Conservation (phyloP, 768 basidiomycete genomes). For the Lactifluus pinguis region DNA sequence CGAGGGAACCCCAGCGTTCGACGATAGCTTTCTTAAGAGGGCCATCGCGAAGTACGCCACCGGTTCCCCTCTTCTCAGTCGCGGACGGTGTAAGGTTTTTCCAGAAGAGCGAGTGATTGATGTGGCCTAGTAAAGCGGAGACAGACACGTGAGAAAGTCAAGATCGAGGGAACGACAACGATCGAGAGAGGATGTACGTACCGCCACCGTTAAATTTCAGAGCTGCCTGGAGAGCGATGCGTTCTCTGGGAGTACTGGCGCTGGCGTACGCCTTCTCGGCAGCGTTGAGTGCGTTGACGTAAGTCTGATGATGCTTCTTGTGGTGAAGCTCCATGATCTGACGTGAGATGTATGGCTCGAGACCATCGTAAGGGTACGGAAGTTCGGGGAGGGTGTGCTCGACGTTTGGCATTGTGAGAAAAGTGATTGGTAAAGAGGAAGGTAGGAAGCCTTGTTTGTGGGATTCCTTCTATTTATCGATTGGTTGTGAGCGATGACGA, state of each 20-base stretch:
- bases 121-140: constrained; percentile 48
- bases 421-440: background rate
- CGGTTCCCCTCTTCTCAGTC: constrained; percentile 43
- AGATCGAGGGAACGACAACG: background rate
- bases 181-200: constrained; percentile 27
- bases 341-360: constrained; percentile 86
- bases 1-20: constrained; percentile 57
- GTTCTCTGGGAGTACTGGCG: constrained; percentile 60
- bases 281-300: constrained; percentile 86
- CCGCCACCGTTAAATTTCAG: constrained; percentile 97
- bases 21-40: constrained; percentile 59
- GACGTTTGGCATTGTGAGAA: constrained; percentile 22
- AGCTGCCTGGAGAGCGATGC: constrained; percentile 82
- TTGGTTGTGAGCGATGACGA: background rate
- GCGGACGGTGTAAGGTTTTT: constrained; percentile 73
- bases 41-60: constrained; percentile 50
- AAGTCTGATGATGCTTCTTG: constrained; percentile 91
- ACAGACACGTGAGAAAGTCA: background rate
- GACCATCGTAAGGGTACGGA: constrained; percentile 75
- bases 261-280: constrained; percentile 73
- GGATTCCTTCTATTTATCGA: constrained; percentile 13
- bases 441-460: background rate
- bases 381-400: constrained; percentile 57
- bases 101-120: constrained; percentile 97
- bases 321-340: constrained; percentile 96